These are phyloP conservation scores for Podosphaera fusca DNA, from an alignment of 2,329 filamentous ascomycete species.

Conservation along the genomic window DNA sequence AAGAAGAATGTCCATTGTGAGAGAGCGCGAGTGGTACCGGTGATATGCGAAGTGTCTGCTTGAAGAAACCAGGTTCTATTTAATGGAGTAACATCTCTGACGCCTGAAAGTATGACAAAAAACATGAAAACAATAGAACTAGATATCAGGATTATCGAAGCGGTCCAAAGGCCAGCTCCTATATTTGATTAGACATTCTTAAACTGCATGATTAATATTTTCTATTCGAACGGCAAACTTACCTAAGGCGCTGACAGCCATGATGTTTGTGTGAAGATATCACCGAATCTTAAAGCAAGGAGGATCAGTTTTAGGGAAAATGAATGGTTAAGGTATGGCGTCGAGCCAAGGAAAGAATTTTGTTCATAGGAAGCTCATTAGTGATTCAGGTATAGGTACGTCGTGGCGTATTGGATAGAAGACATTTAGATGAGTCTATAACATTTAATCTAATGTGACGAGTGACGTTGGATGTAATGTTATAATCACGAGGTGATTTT, in stretches of 20 bases:
- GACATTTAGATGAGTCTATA: too few relatives aligned
- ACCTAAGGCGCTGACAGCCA: slow-evolving; percentile 5
- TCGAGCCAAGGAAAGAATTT: too few relatives aligned
- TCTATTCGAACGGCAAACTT: neutral
- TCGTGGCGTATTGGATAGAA: too few relatives aligned
- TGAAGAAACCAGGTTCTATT: slow-evolving; percentile 68
- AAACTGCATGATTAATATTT: too few relatives aligned
- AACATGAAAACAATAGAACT: slow-evolving; percentile 39
- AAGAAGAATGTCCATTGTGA: slow-evolving; percentile 87
- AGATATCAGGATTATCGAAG: slow-evolving; percentile 37
- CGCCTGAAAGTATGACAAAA: slow-evolving; percentile 40
- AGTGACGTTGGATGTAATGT: too few relatives aligned
- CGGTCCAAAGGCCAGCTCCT: slow-evolving; percentile 31
- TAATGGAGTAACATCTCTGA: slow-evolving; percentile 30
- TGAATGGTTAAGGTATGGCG: too few relatives aligned
- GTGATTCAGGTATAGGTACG: too few relatives aligned
- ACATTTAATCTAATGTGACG: too few relatives aligned
- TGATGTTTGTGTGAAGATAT: neutral
- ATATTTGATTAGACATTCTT: neutral
- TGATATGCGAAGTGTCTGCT: slow-evolving; percentile 51
- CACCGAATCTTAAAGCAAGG: too few relatives aligned
- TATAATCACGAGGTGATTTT: too few relatives aligned
- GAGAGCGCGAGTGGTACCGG: slow-evolving; percentile 32
- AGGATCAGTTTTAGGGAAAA: too few relatives aligned
- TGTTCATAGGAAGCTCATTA: too few relatives aligned